Conservation (phyloP, 2,329 filamentous ascomycete species). For the Coleophoma eucalyptorum region DNA sequence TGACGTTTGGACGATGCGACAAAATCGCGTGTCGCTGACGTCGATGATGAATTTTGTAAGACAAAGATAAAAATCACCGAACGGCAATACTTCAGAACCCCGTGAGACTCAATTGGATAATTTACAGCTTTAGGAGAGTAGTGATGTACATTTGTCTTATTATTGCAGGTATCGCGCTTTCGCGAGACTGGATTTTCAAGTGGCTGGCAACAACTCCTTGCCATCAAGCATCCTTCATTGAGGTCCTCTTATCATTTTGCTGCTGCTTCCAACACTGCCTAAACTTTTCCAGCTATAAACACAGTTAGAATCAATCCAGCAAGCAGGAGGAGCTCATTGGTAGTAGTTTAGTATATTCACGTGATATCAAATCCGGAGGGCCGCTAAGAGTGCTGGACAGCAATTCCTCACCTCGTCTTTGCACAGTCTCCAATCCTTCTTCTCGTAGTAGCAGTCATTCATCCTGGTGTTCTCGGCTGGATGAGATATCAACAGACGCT, state of each 20-base stretch:
- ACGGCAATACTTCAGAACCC: background rate
- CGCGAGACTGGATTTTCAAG: slow-evolving; percentile 7
- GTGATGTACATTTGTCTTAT: background rate
- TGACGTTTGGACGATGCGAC: slow-evolving; percentile 8
- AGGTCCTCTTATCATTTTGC: slow-evolving; percentile 80
- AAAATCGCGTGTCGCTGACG: slow-evolving; percentile 8
- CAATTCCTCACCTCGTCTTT: slow-evolving; percentile 70
- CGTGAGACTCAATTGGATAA: no score
- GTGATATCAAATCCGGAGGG: slow-evolving; percentile 15
- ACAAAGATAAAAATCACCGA: background rate
- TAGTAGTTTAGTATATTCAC: slow-evolving; percentile 7
- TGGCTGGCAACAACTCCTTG: slow-evolving; percentile 3
- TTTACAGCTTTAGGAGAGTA: background rate
- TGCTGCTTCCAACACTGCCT: slow-evolving; percentile 87
- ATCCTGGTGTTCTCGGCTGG: slow-evolving; percentile 83
- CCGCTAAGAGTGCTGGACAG: slow-evolving; percentile 14
- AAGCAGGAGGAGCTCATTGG: no score
- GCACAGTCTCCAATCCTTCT: slow-evolving; percentile 92
- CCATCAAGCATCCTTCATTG: slow-evolving; percentile 61
- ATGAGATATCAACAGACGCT: slow-evolving; percentile 1
- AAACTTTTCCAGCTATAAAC: slow-evolving; percentile 80
- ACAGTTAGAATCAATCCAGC: background rate
- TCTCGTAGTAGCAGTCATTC: slow-evolving; percentile 94
- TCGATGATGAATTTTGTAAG: background rate
- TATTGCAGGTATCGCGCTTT: slow-evolving; percentile 2